A percentile compares a stretch with the other conserved stretches of the same genome.
These are phyloP conservation scores for Hypoxylon sp. DNA, from an alignment of 2,329 filamentous ascomycete genomes.

Conservation along the genomic window DNA sequence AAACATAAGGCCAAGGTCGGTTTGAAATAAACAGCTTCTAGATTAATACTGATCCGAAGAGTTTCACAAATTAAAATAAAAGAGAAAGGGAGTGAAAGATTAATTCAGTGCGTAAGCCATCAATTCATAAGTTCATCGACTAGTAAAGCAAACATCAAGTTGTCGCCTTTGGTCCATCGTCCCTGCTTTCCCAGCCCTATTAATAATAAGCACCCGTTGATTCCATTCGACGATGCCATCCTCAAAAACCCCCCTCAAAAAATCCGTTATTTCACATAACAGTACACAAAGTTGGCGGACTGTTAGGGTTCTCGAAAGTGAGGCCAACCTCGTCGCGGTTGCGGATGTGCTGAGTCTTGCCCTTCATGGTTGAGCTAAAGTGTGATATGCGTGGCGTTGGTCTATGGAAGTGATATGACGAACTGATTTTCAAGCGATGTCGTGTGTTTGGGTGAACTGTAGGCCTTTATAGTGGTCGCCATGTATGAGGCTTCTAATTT, in stretches of 20 bases:
- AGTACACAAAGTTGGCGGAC: conserved; percentile 18
- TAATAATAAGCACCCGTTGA: background rate
- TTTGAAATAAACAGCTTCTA: background rate
- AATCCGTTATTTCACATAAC: conserved; percentile 27
- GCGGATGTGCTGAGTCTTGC: conserved; percentile 29
- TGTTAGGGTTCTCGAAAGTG: conserved; percentile 2
- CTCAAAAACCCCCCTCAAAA: too few species aligned
- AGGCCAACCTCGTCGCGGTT: conserved; percentile 30
- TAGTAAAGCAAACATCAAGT: background rate
- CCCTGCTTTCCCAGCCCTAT: background rate
- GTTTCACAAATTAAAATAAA: background rate
- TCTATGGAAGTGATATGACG: background rate
- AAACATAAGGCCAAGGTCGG: background rate
- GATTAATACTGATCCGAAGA: background rate
- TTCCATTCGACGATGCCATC: background rate
- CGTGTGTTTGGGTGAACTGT: background rate
- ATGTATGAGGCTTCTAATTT: background rate
- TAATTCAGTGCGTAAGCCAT: conserved; percentile 1
- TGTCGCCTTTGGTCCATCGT: background rate
- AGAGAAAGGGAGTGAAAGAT: background rate
- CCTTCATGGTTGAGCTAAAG: conserved; percentile 22
- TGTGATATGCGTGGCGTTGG: background rate
- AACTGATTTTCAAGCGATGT: background rate
- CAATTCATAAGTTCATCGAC: background rate
- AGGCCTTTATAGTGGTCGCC: conserved; percentile 23